Evolutionary conservation across 1,284 basidiomycete genomes (phyloP).

Genomic region (Chalciporus sp.): DNA sequence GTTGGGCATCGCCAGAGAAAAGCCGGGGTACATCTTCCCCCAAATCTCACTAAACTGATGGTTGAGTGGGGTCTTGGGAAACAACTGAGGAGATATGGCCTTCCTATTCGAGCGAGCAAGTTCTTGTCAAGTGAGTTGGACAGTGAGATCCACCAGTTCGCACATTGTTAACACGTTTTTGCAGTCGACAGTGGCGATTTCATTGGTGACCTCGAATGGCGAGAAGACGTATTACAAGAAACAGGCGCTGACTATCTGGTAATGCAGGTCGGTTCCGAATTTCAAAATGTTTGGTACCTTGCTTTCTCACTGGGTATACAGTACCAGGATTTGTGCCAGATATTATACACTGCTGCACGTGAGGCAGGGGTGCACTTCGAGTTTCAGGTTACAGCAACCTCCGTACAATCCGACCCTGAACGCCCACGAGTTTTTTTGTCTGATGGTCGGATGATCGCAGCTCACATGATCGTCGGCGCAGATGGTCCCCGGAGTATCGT

Average conservation of each 20-base stretch:
- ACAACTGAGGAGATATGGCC: conserved; percentile 38
- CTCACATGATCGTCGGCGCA: conserved; percentile 45
- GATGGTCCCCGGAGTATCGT: conserved; percentile 41
- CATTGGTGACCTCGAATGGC: conserved; percentile 52
- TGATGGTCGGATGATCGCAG: conserved; percentile 38
- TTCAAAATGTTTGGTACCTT: background rate
- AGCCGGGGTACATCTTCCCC: conserved; percentile 51
- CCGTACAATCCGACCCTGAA: conserved; percentile 30
- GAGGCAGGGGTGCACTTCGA: conserved; percentile 44
- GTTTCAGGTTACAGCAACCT: conserved; percentile 41
- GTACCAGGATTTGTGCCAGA: conserved; percentile 48
- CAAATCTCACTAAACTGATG: conserved; percentile 55
- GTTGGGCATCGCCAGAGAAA: conserved; percentile 24
- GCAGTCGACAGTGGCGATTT: conserved; percentile 48
- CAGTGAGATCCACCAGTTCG: background rate
- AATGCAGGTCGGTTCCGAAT: conserved; percentile 41
- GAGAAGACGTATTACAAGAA: conserved; percentile 53
- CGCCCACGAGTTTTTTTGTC: conserved; percentile 33
- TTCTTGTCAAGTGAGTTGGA: conserved; percentile 29
- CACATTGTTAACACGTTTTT: background rate
- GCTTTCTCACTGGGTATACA: conserved; percentile 26
- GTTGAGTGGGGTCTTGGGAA: conserved; percentile 52
- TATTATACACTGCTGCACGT: conserved; percentile 45
- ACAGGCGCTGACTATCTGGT: conserved; percentile 55
- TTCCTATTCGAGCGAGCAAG: conserved; percentile 28